Evolutionary conservation across 768 basidiomycete genomes (phyloP), one percentile per base, ranked within the genome.

Genomic region (Lentinula raphanica): DNA sequence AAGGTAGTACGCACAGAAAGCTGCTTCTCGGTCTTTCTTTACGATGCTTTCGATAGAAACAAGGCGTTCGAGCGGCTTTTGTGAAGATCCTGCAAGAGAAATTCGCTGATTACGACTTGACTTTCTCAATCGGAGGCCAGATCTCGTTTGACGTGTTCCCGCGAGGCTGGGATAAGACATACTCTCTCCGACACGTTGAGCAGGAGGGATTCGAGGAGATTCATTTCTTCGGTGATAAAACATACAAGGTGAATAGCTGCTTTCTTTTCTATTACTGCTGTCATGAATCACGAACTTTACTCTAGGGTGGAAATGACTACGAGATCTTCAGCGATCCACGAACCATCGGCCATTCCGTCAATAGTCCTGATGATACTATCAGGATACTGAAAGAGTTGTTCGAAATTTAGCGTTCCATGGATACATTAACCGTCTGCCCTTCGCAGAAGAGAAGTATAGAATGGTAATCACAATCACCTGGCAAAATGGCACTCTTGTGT

Each of bases 221-320:
- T 42, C 94, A 98, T 74, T 99, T 99, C 82, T 94, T 98, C 66
- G 97, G 97, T 25, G 97, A 99, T 78, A 98, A 96, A 74, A 92
- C 88, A 0, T 76, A 83, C 65, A 66, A 80, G 77, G 94, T 85
- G 54, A 25, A 8, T 46, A 60, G 59, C 45, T 28, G 45, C 1
- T 60, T 2, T 28, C 12, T n/a, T 39, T 39, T 1, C n/a, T 13
- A 28, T 44, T 49, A 36, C 29, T 8, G 39, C 48, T 36, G 23
- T 44, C 40, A 49, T 64, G 59, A n/a, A n/a, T n/a, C n/a, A n/a
- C n/a, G n/a, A n/a, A n/a, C n/a, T n/a, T n/a, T n/a, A n/a, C 59
- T 19, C 23, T 59, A 92, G 90, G 95, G 94, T n/a, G 95, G 95
- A 23, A 97, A 98, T 68, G 95, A 97, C 70, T 82, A 92, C 65